phyloP scores from a whole-genome alignment of 169 alveolate genomes.

The Nephromyces sp. region DNA sequence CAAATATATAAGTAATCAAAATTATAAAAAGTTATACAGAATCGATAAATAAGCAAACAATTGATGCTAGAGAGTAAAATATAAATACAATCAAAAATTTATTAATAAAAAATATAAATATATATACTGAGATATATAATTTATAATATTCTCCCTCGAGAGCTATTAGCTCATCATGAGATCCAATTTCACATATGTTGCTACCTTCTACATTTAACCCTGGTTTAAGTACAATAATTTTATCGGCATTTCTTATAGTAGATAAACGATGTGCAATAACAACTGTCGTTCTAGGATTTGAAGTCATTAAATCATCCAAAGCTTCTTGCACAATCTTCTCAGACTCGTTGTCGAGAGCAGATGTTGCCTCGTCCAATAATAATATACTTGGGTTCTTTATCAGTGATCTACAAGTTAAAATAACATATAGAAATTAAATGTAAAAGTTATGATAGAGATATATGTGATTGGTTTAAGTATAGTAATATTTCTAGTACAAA shows the following conservation, averaged over 20 bases:
- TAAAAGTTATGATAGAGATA: too few species aligned
- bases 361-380: constrained; percentile 88
- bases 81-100: too few species aligned
- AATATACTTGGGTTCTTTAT: constrained; percentile 59
- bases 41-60: too few species aligned
- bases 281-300: constrained; percentile 49
- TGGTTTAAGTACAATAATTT: constrained; percentile 23
- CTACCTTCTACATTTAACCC: constrained; percentile 34
- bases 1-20: too few species aligned
- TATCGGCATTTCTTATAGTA: constrained; percentile 58
- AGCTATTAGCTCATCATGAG: constrained; percentile 49
- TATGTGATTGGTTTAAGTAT: too few species aligned
- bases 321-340: constrained; percentile 27
- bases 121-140: too few species aligned
- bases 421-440: too few species aligned
- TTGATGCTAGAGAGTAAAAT: too few species aligned
- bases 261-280: constrained; percentile 83
- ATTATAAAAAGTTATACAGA: too few species aligned
- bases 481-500: too few species aligned
- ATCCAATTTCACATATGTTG: constrained; percentile 42
- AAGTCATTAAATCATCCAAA: constrained; percentile 11
- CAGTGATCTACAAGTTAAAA: constrained; percentile 23
- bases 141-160: too few species aligned
- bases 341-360: constrained; percentile 66
- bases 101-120: too few species aligned